Evolutionary conservation across 768 basidiomycete species (phyloP), one percentile per base, ranked within the genome.

Genomic region (Kwoniella dendrophila): DNA sequence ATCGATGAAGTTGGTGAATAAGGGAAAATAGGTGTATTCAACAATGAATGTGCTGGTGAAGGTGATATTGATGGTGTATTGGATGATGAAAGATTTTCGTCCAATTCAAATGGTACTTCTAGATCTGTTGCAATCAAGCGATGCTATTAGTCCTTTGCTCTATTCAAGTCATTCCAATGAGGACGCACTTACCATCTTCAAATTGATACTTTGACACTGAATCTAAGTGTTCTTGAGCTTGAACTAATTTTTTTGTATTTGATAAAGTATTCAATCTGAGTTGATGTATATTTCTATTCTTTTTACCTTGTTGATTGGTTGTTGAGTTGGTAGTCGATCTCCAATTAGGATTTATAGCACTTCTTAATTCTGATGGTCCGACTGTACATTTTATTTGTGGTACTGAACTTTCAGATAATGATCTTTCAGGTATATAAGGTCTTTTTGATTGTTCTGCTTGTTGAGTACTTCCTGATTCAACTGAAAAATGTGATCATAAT

Each of bases 1-100:
- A 27, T 22, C 16, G 8, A 8, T 27, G n/a, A n/a, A n/a, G 32
- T 34, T 30, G 44, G 30, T 47, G 55, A 24, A 34, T 14, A 27
- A n/a, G 55, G 30, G 16, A 58, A 58, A 1, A 36, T 47, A 11
- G 56, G 56, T 5, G 56, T 58, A 36, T 45, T 47, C 20, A 58
- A 36, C 22, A 58, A 26, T 36, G 56, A 58, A n/a, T 58, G 56
- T 18, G 45, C 30, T 1, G 56, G 56, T 6, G 56, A 47, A 43
- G 32, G 7, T 47, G 8, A 7, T 11, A 7, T 47, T 7, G 26
- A 38, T 14, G 12, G 26, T 49, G 47, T 18, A 1, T 18, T 4
- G 22, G 26, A 30, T 14, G 49, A 33, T 2, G 49, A 14, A 6
- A 51, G 4, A 11, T 27, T 47, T 22, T 58, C 56, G 4, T 58